Percentiles rank a stretch among this genome's conserved stretches.
phyloP scores from a whole-genome alignment of 306 rosid genomes.

The Lithocarpus polystachyus region DNA sequence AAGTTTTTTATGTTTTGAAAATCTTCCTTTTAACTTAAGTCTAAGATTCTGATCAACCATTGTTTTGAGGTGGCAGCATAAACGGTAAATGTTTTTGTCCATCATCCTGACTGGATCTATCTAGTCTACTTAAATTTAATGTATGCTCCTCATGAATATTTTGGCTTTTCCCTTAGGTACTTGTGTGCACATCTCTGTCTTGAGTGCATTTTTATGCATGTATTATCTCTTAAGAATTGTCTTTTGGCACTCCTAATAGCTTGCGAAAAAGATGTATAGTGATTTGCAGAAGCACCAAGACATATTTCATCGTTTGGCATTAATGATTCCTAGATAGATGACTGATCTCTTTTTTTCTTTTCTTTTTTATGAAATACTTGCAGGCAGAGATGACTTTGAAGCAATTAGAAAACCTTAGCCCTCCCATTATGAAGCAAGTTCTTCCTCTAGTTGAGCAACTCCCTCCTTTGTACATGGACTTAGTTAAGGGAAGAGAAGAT shows the following conservation, averaged over 20 bases:
- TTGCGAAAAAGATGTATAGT: not conserved
- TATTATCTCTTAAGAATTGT: not conserved
- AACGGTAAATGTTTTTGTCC: not conserved
- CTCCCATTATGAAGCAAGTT: slow-evolving; percentile 96
- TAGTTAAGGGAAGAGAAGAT: slow-evolving; percentile 84
- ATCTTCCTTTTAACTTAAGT: not conserved
- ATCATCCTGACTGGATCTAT: not conserved
- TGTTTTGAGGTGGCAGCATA: not conserved
- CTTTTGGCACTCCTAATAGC: not conserved
- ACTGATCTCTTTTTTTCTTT: slow-evolving; percentile 20
- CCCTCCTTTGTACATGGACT: slow-evolving; percentile 92
- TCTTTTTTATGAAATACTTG: slow-evolving; percentile 28
- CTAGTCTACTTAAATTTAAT: not conserved
- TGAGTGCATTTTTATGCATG: not conserved
- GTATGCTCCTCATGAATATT: not conserved
- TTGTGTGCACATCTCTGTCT: not conserved
- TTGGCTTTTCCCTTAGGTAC: not conserved
- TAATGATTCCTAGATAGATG: slow-evolving; percentile 21
- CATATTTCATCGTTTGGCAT: not conserved
- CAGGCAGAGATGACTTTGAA: slow-evolving; percentile 96
- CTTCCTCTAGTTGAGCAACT: slow-evolving; percentile 96
- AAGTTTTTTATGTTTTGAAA: not conserved
- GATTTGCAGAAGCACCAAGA: slow-evolving; percentile 4
- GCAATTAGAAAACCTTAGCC: slow-evolving; percentile 79
- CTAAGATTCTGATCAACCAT: not conserved